phyloP scores from a whole-genome alignment of 1,139 yeast genomes.

The Debaryomyces coudertii region DNA sequence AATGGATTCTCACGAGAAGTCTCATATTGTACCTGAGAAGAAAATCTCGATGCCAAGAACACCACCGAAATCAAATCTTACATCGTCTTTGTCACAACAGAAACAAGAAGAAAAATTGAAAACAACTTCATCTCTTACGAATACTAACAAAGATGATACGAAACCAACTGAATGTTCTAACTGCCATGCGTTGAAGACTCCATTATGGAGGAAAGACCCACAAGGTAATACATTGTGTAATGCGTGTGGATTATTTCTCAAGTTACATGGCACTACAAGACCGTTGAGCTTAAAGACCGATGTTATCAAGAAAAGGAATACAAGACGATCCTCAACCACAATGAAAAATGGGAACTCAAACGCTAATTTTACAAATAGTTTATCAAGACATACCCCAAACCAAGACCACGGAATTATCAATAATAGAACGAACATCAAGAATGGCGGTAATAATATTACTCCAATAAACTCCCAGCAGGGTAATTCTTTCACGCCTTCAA shows the following conservation, averaged over 20 bases:
- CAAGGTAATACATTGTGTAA: conserved; percentile 60
- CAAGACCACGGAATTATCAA: background rate
- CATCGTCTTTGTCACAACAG: conserved; percentile 31
- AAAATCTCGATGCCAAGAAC: background rate
- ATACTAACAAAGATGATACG: conserved; percentile 3
- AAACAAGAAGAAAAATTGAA: conserved; percentile 11
- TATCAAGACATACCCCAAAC: conserved; percentile 3
- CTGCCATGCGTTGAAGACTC: conserved; percentile 60
- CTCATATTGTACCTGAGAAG: background rate
- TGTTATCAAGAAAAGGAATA: conserved; percentile 57
- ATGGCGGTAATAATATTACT: background rate
- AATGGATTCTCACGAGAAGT: background rate
- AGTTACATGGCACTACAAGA: conserved; percentile 60
- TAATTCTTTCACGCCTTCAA: conserved; percentile 11
- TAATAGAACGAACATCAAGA: conserved; percentile 1
- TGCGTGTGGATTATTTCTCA: conserved; percentile 61
- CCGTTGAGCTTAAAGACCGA: conserved; percentile 61
- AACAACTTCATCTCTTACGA: too few species aligned
- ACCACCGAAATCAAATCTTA: conserved; percentile 35
- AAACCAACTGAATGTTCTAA: conserved; percentile 39
- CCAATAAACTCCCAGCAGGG: background rate
- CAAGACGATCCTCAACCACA: conserved; percentile 31
- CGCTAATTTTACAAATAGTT: conserved; percentile 9
- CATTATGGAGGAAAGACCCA: conserved; percentile 62
- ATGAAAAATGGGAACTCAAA: conserved; percentile 8